These are phyloP conservation scores for Rosa persica DNA, from an alignment of 306 rosid genomes.

Conservation along the genomic window DNA sequence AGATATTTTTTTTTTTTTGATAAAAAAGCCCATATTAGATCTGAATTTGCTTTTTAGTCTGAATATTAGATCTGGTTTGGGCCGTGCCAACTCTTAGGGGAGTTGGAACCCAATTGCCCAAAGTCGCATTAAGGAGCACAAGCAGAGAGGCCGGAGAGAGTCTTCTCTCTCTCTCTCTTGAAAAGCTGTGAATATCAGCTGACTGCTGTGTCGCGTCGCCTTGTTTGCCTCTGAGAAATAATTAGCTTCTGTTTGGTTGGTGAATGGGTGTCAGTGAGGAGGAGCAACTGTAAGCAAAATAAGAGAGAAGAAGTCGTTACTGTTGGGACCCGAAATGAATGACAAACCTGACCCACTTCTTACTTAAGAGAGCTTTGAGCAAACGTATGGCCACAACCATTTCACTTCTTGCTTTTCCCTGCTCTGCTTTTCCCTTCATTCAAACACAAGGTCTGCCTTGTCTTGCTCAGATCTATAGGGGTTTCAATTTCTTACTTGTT, in stretches of 20 bases:
- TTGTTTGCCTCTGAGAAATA: not conserved
- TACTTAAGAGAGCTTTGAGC: not conserved
- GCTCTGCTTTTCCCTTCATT: not conserved
- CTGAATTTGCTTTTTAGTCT: too few species aligned
- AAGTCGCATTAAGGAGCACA: too few species aligned
- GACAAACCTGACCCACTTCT: not conserved
- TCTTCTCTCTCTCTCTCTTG: too few species aligned
- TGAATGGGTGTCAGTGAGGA: not conserved
- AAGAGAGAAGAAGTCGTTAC: not conserved
- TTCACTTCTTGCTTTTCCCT: not conserved
- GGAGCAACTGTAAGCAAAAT: not conserved
- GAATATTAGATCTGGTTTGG: too few species aligned
- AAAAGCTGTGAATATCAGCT: too few species aligned
- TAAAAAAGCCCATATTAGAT: too few species aligned
- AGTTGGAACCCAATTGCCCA: too few species aligned
- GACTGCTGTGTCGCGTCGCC: too few species aligned
- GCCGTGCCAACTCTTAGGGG: too few species aligned
- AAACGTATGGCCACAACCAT: not conserved
- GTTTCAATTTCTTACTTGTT: not conserved
- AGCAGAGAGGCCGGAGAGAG: too few species aligned
- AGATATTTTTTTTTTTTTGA: too few species aligned
- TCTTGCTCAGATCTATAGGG: not conserved
- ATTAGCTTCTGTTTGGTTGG: not conserved
- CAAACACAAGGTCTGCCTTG: not conserved
- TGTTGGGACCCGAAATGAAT: not conserved